Evolutionary conservation across 257 asterid genomes (phyloP).

Genomic region (Eustoma russellianum): DNA sequence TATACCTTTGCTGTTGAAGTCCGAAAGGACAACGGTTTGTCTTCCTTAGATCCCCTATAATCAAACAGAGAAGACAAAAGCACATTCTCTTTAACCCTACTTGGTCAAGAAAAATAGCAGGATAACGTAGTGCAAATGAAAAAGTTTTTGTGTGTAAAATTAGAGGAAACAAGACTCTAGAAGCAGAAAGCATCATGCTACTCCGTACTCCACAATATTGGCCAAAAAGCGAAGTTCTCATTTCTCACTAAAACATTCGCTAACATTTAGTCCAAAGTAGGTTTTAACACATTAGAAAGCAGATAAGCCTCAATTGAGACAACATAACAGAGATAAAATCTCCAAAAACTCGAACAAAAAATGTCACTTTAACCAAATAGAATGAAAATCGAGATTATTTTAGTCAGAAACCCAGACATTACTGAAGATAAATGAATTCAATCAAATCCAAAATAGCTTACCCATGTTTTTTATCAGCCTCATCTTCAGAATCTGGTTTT

Average conservation of each 20-base stretch:
- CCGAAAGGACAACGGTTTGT: slow-evolving; percentile 72
- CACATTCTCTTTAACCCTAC: too few species aligned
- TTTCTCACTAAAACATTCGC: neutral
- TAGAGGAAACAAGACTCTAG: too few species aligned
- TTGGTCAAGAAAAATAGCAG: too few species aligned
- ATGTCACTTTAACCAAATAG: neutral
- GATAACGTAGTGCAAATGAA: too few species aligned
- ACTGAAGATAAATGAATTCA: neutral
- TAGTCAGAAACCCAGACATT: neutral
- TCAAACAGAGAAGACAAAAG: too few species aligned
- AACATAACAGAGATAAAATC: neutral
- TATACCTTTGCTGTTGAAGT: slow-evolving; percentile 84
- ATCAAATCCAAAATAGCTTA: slow-evolving; percentile 18
- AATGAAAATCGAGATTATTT: neutral
- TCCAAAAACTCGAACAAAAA: neutral
- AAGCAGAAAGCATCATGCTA: too few species aligned
- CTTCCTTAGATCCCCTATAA: slow-evolving; percentile 66
- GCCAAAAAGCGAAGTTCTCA: too few species aligned
- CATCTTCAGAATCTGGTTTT: slow-evolving; percentile 80
- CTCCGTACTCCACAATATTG: too few species aligned
- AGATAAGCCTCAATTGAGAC: too few species aligned
- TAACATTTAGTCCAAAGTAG: neutral
- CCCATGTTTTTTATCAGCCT: slow-evolving; percentile 57
- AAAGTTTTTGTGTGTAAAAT: too few species aligned
- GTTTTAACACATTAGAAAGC: neutral